A percentile compares a stretch with the other conserved stretches of the same genome.
phyloP scores from a whole-genome alignment of 2,329 filamentous ascomycete genomes.

The Aspergillus brunneoviolaceus region DNA sequence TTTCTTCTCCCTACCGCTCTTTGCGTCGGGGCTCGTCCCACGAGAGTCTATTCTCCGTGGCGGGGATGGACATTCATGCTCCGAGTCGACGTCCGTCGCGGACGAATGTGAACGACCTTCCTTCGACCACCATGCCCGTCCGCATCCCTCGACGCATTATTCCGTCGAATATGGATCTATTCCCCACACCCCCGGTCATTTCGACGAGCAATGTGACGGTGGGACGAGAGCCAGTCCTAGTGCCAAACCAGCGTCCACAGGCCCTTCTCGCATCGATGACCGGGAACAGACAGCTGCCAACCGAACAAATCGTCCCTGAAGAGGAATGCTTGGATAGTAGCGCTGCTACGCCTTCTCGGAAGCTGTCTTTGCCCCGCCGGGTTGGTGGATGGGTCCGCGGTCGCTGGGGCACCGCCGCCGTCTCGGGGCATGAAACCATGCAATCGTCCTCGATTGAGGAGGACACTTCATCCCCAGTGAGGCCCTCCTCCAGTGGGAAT shows the following conservation, averaged over 20 bases:
- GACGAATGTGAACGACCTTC: conserved; percentile 64
- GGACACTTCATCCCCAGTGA: conserved; percentile 16
- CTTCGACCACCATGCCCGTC: conserved; percentile 41
- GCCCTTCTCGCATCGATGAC: conserved; percentile 40
- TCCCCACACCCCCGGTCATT: conserved; percentile 40
- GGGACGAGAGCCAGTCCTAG: conserved; percentile 27
- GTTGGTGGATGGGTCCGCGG: conserved; percentile 67
- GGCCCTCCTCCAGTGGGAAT: conserved; percentile 60
- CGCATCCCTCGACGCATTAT: conserved; percentile 50
- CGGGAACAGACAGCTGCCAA: conserved; percentile 21
- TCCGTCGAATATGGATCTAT: conserved; percentile 42
- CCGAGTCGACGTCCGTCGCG: conserved; percentile 74
- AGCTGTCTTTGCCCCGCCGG: conserved; percentile 49
- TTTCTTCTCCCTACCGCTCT: conserved; percentile 36
- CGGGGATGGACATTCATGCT: conserved; percentile 86
- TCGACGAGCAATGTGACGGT: conserved; percentile 39
- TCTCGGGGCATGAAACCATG: conserved; percentile 12
- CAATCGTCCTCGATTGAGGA: conserved; percentile 6
- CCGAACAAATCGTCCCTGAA: conserved; percentile 28
- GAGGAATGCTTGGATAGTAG: conserved; percentile 22
- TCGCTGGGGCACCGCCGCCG: conserved; percentile 59
- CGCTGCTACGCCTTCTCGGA: conserved; percentile 22
- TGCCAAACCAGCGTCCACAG: conserved; percentile 29
- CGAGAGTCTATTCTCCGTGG: conserved; percentile 84
- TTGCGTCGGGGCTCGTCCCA: conserved; percentile 72